phyloP scores from a whole-genome alignment of 2,329 filamentous ascomycete genomes.

The Botrytis deweyae region DNA sequence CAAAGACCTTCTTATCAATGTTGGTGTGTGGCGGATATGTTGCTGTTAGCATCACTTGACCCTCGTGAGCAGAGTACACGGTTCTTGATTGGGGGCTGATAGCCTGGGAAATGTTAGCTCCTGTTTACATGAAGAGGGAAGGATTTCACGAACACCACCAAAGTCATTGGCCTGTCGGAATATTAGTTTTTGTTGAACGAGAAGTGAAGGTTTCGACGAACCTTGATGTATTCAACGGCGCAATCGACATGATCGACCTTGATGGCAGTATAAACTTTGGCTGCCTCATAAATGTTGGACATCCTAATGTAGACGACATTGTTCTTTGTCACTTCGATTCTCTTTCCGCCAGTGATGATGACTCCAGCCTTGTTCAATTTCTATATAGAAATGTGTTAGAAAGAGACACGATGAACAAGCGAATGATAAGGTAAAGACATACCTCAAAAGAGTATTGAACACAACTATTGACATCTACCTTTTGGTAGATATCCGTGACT shows the following conservation, averaged over 20 bases:
- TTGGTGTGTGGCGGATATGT: slow-evolving; percentile 37
- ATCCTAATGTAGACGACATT: slow-evolving; percentile 29
- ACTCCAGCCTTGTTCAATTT: slow-evolving; percentile 25
- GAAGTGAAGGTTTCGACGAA: slow-evolving; percentile 11
- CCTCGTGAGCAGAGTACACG: slow-evolving; percentile 50
- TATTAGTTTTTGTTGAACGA: neutral
- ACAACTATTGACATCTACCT: slow-evolving; percentile 25
- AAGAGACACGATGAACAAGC: neutral
- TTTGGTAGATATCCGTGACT: slow-evolving; percentile 31
- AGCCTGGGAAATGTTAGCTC: slow-evolving; percentile 36
- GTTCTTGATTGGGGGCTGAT: slow-evolving; percentile 27
- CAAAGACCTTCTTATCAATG: slow-evolving; percentile 37
- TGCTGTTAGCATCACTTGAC: slow-evolving; percentile 54
- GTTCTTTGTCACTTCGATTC: slow-evolving; percentile 24
- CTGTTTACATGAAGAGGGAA: neutral
- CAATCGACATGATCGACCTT: slow-evolving; percentile 29
- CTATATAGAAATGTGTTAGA: slow-evolving; percentile 23
- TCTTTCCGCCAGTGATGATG: slow-evolving; percentile 21
- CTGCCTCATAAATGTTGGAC: slow-evolving; percentile 33
- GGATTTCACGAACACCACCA: slow-evolving; percentile 24
- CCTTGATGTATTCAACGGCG: slow-evolving; percentile 35
- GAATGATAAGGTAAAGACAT: slow-evolving; percentile 8
- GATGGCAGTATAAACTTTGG: slow-evolving; percentile 29
- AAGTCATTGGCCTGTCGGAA: slow-evolving; percentile 36
- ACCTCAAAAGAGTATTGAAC: slow-evolving; percentile 31